A percentile compares a stretch with the other conserved stretches of the same genome.
Evolutionary conservation across 495 filamentous ascomycete genomes (phyloP).

Genomic region (Penicillium alfredii): DNA sequence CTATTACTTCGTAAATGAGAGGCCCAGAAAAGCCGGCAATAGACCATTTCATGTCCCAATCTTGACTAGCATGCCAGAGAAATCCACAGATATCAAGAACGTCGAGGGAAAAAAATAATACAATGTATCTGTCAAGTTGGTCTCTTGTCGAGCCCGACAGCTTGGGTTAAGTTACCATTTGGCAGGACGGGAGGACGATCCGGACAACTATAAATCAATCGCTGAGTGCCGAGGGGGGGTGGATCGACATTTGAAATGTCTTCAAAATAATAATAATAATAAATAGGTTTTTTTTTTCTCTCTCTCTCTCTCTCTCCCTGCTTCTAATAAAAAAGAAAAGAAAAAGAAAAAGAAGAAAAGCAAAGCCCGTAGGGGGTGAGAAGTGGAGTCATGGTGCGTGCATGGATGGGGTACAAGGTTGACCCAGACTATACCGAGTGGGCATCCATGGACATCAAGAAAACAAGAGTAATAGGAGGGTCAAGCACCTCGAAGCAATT

Average conservation of each 20-base stretch:
- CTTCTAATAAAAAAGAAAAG: too few relatives aligned
- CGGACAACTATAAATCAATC: conserved; percentile 26
- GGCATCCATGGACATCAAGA: conserved; percentile 13
- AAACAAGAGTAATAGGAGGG: too few relatives aligned
- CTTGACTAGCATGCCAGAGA: conserved; percentile 1
- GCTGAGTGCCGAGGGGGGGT: conserved; percentile 8
- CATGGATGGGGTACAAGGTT: conserved; percentile 19
- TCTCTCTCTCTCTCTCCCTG: too few relatives aligned
- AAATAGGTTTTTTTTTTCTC: too few relatives aligned
- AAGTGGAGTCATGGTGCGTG: conserved; percentile 15
- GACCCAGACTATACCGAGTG: conserved; percentile 14
- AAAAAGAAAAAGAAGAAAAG: too few relatives aligned
- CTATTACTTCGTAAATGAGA: conserved; percentile 9
- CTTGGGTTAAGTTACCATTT: conserved; percentile 43
- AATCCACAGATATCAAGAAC: conserved; percentile 3
- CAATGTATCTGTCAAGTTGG: background rate
- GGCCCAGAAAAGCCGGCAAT: conserved; percentile 6
- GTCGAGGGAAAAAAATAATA: background rate
- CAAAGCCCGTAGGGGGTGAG: conserved; percentile 8
- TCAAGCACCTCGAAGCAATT: too few relatives aligned
- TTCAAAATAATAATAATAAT: too few relatives aligned
- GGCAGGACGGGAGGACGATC: conserved; percentile 33
- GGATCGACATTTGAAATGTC: conserved; percentile 20
- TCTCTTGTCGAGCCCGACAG: conserved; percentile 30
- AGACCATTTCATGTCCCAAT: conserved; percentile 14